A percentile compares a stretch with the other conserved stretches of the same genome.
Evolutionary conservation across 176 grass and related monocot genomes (phyloP).

Genomic region (Phoenix roebelenii): DNA sequence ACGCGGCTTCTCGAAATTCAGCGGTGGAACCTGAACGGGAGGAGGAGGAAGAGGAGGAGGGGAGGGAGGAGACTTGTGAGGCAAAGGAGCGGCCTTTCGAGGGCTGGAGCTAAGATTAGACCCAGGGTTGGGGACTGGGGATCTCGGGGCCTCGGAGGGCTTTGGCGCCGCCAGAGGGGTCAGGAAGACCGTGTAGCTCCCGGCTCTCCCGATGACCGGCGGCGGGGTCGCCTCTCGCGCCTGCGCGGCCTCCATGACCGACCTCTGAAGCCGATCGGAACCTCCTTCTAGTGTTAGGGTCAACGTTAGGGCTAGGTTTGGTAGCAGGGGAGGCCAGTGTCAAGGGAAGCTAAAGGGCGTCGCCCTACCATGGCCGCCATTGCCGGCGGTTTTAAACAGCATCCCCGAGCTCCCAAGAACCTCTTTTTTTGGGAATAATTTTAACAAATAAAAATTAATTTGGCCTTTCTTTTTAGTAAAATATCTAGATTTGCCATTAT

Average conservation of each 20-base stretch:
- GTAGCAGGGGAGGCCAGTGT: no score
- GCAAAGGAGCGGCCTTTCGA: slow-evolving; percentile 1
- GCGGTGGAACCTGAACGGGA: slow-evolving; percentile 11
- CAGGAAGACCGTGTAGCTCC: slow-evolving; percentile 16
- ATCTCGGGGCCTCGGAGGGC: background rate
- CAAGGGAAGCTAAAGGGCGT: no score
- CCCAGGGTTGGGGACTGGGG: background rate
- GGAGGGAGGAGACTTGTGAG: background rate
- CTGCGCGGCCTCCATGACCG: background rate
- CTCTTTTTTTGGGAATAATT: no score
- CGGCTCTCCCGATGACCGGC: slow-evolving; percentile 12
- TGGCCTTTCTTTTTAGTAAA: no score
- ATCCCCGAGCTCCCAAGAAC: no score
- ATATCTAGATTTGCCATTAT: no score
- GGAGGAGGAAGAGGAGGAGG: background rate
- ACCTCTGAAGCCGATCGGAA: no score
- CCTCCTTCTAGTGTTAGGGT: no score
- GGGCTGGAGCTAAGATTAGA: background rate
- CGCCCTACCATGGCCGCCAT: no score
- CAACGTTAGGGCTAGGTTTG: no score
- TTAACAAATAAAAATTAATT: no score
- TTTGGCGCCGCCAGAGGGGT: slow-evolving; percentile 6
- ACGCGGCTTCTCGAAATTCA: slow-evolving; percentile 7
- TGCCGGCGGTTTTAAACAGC: no score
- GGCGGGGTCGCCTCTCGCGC: slow-evolving; percentile 4